Conservation (phyloP, 1,284 basidiomycete species). For the Ganoderma leucocontextum region DNA sequence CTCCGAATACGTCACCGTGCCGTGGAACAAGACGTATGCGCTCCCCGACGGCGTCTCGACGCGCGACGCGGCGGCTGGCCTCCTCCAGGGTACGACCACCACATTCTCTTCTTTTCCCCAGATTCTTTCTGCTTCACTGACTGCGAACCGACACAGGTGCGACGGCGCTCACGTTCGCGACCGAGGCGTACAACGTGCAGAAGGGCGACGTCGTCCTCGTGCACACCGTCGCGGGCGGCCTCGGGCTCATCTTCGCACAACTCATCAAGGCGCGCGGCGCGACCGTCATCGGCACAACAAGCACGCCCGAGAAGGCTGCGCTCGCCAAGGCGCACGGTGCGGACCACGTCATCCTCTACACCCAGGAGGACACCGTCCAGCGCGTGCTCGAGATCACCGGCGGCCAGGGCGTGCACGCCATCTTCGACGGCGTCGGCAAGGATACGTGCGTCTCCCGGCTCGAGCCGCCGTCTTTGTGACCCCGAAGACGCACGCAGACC, state of each 20-base stretch:
- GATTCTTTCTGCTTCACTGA: not conserved
- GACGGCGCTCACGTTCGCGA: conserved; percentile 83
- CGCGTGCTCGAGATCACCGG: conserved; percentile 82
- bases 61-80: conserved; percentile 69
- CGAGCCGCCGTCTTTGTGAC: not conserved
- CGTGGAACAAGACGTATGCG: conserved; percentile 55
- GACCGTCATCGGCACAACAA: conserved; percentile 94
- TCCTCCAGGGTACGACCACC: conserved; percentile 43
- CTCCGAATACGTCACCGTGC: conserved; percentile 38
- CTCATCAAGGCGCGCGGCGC: conserved; percentile 78
- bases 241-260: conserved; percentile 71
- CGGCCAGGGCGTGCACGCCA: conserved; percentile 85
- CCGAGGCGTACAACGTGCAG: conserved; percentile 88
- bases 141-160: conserved; percentile 51
- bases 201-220: conserved; percentile 79
- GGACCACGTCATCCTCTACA: conserved; percentile 88
- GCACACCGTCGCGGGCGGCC: conserved; percentile 91
- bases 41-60: conserved; percentile 68
- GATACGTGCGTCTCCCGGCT: conserved; percentile 69
- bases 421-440: conserved; percentile 96
- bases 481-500: too few species aligned
- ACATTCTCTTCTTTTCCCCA: not conserved
- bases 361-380: conserved; percentile 72
- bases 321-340: conserved; percentile 86
- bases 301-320: conserved; percentile 84